Percentiles rank a stretch among this genome's conserved stretches.
These are phyloP conservation scores for Ambrosia trifida DNA, from an alignment of 129 eudicot species.

Conservation along the genomic window DNA sequence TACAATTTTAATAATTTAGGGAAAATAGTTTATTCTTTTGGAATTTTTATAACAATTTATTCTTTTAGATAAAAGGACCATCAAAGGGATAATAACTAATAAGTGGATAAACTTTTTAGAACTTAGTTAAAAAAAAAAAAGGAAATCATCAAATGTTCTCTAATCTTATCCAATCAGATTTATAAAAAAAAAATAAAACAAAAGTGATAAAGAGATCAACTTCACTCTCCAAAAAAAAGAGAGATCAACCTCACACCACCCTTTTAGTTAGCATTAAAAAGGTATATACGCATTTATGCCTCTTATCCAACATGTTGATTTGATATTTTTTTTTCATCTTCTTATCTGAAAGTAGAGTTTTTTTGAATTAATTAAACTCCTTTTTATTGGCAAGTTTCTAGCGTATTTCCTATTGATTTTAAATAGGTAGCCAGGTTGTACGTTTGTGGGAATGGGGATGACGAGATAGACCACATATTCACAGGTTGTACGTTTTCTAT, in stretches of 20 bases:
- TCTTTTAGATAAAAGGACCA: neutral
- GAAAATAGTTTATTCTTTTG: no score
- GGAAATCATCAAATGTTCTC: neutral
- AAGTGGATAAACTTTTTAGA: neutral
- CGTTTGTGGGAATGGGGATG: no score
- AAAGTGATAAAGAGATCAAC: neutral
- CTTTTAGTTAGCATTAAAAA: slow-evolving; percentile 3
- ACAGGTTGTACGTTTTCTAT: no score
- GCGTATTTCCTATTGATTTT: neutral
- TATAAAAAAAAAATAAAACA: neutral
- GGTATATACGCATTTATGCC: slow-evolving; percentile 8
- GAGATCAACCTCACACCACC: neutral
- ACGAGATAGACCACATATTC: no score
- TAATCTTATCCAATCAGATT: neutral
- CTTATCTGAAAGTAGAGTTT: neutral
- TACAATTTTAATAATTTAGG: no score
- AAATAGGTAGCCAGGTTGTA: no score
- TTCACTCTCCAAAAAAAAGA: no score
- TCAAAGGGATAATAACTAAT: neutral
- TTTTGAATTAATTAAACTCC: neutral
- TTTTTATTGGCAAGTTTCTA: neutral
- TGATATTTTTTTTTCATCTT: neutral
- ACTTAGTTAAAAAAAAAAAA: neutral
- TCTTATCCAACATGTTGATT: slow-evolving; percentile 5
- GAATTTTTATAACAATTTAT: no score